Base-by-base conservation (phyloP, 805 yeast genomes). In the Sugiyamaella valdiviana region DNA sequence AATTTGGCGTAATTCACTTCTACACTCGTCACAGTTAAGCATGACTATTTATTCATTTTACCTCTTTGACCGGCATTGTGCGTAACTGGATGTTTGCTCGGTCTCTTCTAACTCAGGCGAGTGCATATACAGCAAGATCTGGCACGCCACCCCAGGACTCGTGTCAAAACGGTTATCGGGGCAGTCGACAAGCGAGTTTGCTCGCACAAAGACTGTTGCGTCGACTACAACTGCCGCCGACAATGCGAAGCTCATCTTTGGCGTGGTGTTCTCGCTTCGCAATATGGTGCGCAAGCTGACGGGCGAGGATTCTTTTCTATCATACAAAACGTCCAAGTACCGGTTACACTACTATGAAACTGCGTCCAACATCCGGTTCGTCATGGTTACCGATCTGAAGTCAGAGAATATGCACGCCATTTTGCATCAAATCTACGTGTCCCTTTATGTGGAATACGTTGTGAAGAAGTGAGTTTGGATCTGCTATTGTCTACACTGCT, bases 61-160 rank as follows among this genome's bases (percentile, higher is more conserved):
- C 85, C 78, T 91, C 48, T 91, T 84, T 63, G 97, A 91, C 64
- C 77, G 93, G 63, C 97, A 91, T 67, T 86, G 97, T 67, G 70
- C 44, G 77, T 63, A 21, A 19, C 9, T 2, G 10, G 15, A 16
- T 15, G 40, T 22, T 17, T 14, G 17, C 21, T 7, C 14, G 22
- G 12, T 37, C 22, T 5, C 6, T 36, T 42, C 36, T 29, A 19
- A 20, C 23, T 15, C 43, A 74, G 78, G 76, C 57, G 82, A 84
- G 54, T 90, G 98, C 65, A 80, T 91, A 16, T 91, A 79, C 66
- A 78, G 78, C 53, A 72, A 95, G 46, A 95, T 86, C 63, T 90
- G 83, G 82, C 60, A 63, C 42, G 44, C 41, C 14, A 37, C 51
- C 36, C 76, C 76, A 2, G 63, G 73, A 0, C 65, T 68, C 35